Percentiles rank a stretch among this genome's conserved stretches.
phyloP scores from a whole-genome alignment of 2,329 filamentous ascomycete species.

The Curvularia eragrostidis region DNA sequence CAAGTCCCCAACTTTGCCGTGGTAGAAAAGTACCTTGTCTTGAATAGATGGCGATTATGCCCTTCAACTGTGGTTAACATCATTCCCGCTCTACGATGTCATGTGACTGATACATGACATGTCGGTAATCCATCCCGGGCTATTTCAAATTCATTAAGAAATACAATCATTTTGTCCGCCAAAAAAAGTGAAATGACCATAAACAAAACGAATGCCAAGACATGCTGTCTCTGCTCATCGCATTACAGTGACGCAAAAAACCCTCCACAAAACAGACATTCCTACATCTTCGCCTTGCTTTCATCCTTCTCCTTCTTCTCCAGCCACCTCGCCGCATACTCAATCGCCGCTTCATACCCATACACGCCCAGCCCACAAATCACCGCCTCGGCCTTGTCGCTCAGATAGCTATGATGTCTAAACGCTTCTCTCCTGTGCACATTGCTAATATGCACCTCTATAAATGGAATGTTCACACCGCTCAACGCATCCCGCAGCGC shows the following conservation, averaged over 20 bases:
- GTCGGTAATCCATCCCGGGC: no score
- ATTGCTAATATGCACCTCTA: conserved; percentile 80
- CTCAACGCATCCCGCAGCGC: conserved; percentile 76
- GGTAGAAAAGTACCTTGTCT: no score
- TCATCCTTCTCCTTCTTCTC: conserved; percentile 1
- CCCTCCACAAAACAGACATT: background rate
- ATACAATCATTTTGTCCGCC: no score
- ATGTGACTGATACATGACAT: background rate
- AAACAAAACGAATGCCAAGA: no score
- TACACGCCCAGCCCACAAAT: conserved; percentile 68
- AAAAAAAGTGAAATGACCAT: background rate
- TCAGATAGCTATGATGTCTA: conserved; percentile 73
- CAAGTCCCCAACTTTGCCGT: background rate
- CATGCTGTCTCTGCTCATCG: no score
- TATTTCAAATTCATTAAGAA: no score
- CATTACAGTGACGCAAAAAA: background rate
- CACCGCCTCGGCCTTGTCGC: conserved; percentile 76
- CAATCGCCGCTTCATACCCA: conserved; percentile 57
- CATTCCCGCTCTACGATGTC: background rate
- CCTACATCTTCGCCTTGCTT: background rate
- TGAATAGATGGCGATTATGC: background rate
- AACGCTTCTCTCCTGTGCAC: conserved; percentile 74
- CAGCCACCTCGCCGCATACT: conserved; percentile 49
- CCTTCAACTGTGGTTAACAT: background rate
- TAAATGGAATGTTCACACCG: conserved; percentile 73